Conservation (phyloP, 176 grass and related monocot species). For the Avena insularis region DNA sequence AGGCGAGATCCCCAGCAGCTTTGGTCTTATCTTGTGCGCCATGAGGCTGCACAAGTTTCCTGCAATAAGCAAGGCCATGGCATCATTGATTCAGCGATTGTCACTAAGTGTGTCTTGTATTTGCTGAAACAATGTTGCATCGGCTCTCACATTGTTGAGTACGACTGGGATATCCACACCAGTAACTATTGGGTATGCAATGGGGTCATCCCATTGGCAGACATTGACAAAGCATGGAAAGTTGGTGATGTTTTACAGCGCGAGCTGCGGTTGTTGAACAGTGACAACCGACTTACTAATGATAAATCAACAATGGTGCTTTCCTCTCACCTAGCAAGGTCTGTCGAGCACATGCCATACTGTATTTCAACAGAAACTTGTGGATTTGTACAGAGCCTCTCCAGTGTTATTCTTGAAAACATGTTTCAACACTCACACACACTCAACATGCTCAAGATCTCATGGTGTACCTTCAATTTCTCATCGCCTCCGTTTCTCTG, state of each 20-base stretch:
- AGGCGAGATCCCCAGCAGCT: fast-evolving
- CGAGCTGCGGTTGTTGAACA: neutral
- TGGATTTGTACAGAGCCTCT: neutral
- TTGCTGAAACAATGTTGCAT: neutral
- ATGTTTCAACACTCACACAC: neutral
- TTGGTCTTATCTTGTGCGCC: neutral
- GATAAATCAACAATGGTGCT: neutral
- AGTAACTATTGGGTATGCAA: neutral
- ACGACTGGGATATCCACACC: neutral
- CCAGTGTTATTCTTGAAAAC: too few species aligned
- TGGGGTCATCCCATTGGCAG: neutral
- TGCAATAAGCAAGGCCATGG: neutral
- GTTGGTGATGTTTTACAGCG: neutral
- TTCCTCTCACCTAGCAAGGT: neutral
- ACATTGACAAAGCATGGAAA: neutral
- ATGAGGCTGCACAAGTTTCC: neutral
- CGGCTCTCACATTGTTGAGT: neutral
- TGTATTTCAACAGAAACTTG: neutral
- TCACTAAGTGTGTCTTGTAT: neutral
- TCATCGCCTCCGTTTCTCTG: constrained; percentile 8
- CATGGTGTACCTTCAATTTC: neutral
- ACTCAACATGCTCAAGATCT: constrained; percentile 12
- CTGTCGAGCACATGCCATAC: neutral
- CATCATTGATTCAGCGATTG: neutral
- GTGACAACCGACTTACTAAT: neutral